Evolutionary conservation across 1,139 yeast species (phyloP), one percentile per base, ranked within the genome.

Genomic region (Magnusiomyces magnusii): DNA sequence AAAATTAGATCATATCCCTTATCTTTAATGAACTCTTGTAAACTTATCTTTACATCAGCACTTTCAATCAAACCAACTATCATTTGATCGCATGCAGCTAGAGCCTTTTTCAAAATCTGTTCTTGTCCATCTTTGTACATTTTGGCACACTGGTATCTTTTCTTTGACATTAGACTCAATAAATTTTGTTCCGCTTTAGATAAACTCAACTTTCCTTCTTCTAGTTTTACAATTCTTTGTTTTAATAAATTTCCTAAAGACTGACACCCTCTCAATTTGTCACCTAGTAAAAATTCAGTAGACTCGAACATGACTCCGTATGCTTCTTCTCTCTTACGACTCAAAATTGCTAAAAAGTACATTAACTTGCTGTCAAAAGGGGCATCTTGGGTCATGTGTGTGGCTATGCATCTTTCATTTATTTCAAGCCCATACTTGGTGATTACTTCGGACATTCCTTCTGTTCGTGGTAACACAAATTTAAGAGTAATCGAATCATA

Each of bases 401-500:
- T n/a, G 9, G 27, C 47, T 2, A 52, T 21, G 25, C 27, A 25
- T 19, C 49, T 36, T 9, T 52, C 55, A 17, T 41, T 21, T 13
- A 41, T 3, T 24, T 52, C 49, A 13, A 52, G n/a, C 3, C 23
- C 47, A 19, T 52, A 24, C 41, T 52, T 23, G 10, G 21, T 1
- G 21, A 41, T n/a, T 41, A 39, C 54, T 42, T 51, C 41, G 36
- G 50, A 53, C 36, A 60, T 53, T n/a, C 54, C 41, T 10, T 54
- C 39, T 1, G 47, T 54, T 1, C 42, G 56, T 28, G 60, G 62
- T n/a, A 60, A 39, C 2, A 42, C 51, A 10, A 63, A 59, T 65
- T 77, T 80, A 57, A 83, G 73, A 0, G 87, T 83, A 0, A 87
- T 83, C 2, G 81, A 73, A 65, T 91, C 97, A 53, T 81, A 80